These are phyloP conservation scores for Aphanomyces invadans DNA, from an alignment of 352 stramenopile genomes.

Conservation along the genomic window DNA sequence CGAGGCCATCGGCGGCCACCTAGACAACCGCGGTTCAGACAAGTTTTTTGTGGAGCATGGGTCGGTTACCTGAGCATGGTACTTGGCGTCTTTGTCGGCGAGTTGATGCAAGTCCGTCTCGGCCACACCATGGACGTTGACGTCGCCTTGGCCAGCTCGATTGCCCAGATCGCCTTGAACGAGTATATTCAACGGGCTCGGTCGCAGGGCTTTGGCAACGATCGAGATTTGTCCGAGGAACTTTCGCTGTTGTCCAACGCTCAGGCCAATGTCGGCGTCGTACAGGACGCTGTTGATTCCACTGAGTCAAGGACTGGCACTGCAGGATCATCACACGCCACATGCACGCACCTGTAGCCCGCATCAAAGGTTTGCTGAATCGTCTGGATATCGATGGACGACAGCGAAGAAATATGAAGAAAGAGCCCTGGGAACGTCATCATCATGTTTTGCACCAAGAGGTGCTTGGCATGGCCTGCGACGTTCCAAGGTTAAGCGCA, in stretches of 20 bases:
- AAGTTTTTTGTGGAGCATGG: background rate
- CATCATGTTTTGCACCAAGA: constrained; percentile 40
- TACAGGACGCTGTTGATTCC: constrained; percentile 15
- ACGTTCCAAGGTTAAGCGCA: no score
- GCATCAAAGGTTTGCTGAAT: constrained; percentile 22
- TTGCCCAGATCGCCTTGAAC: constrained; percentile 8
- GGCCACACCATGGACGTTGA: background rate
- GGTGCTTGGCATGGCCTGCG: constrained; percentile 24
- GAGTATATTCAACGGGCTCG: constrained; percentile 16
- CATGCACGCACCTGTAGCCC: constrained; percentile 18
- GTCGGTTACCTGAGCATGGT: constrained; percentile 1
- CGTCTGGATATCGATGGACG: background rate
- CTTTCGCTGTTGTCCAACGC: constrained; percentile 21
- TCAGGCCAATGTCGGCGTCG: constrained; percentile 23
- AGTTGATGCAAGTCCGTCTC: background rate
- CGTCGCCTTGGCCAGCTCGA: background rate
- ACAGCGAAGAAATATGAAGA: constrained; percentile 44
- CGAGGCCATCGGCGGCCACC: constrained; percentile 13
- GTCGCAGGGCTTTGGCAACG: constrained; percentile 7
- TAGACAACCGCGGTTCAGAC: no score
- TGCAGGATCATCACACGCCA: background rate
- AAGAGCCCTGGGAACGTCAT: constrained; percentile 60
- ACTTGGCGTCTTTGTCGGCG: constrained; percentile 13
- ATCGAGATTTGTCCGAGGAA: constrained; percentile 22
- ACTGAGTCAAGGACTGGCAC: background rate